Evolutionary conservation across 1,139 yeast genomes (phyloP).

Genomic region (Pichia sp.): DNA sequence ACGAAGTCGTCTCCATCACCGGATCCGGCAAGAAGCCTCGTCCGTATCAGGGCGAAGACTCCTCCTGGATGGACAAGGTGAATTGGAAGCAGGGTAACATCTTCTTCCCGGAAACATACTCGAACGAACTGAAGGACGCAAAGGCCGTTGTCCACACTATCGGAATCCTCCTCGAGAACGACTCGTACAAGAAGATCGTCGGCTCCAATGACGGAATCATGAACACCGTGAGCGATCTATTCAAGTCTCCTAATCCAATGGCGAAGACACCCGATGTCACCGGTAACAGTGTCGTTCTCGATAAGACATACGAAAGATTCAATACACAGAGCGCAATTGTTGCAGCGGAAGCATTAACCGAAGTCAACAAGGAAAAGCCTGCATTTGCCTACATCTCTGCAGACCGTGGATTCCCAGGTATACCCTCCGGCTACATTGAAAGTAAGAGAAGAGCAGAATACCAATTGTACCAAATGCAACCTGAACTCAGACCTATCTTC

Average conservation of each 20-base stretch:
- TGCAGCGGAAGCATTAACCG: slow-evolving; percentile 55
- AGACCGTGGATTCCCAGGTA: slow-evolving; percentile 62
- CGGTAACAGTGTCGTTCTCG: slow-evolving; percentile 25
- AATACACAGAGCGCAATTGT: slow-evolving; percentile 71
- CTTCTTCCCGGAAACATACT: slow-evolving; percentile 60
- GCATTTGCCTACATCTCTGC: slow-evolving; percentile 81
- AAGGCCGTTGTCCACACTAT: slow-evolving; percentile 80
- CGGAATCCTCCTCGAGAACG: slow-evolving; percentile 71
- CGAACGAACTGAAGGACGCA: slow-evolving; percentile 44
- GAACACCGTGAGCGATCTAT: slow-evolving; percentile 24
- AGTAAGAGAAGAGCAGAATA: slow-evolving; percentile 79
- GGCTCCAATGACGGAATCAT: slow-evolving; percentile 40
- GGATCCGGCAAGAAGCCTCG: slow-evolving; percentile 58
- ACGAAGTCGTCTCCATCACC: slow-evolving; percentile 56
- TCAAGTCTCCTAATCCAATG: slow-evolving; percentile 47
- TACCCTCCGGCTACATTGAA: slow-evolving; percentile 67
- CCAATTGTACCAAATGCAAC: slow-evolving; percentile 43
- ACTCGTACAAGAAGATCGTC: slow-evolving; percentile 57
- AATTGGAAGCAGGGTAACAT: slow-evolving; percentile 69
- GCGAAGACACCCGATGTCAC: slow-evolving; percentile 32
- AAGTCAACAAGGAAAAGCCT: slow-evolving; percentile 26
- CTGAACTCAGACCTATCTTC: slow-evolving; percentile 53
- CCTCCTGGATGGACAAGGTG: slow-evolving; percentile 57
- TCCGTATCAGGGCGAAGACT: slow-evolving; percentile 32
- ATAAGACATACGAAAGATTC: slow-evolving; percentile 55